phyloP scores from a whole-genome alignment of 495 filamentous ascomycete species.

The Jackrogersella multiformis region DNA sequence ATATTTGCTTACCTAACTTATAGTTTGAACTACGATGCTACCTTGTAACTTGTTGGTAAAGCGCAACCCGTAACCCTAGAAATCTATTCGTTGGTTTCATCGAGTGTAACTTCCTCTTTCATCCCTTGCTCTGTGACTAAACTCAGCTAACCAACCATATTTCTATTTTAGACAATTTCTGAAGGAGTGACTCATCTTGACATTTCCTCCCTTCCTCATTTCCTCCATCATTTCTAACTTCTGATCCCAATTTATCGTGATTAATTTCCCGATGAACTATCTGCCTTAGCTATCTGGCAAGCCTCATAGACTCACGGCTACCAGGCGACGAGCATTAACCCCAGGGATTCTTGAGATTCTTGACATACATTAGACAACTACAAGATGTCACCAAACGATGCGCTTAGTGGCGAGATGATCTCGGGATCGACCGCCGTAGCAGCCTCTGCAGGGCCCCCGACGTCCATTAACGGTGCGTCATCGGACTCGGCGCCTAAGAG shows the following conservation, averaged over 20 bases:
- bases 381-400: background rate
- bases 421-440: background rate
- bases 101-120: background rate
- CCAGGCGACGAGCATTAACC: background rate
- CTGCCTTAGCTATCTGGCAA: background rate
- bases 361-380: background rate
- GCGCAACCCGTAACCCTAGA: background rate
- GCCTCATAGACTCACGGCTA: background rate
- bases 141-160: too few relatives aligned
- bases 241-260: background rate
- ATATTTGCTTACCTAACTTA: background rate
- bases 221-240: too few relatives aligned
- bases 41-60: too few relatives aligned
- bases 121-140: background rate
- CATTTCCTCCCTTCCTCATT: too few relatives aligned
- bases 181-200: background rate
- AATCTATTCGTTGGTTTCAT: background rate
- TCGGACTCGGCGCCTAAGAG: background rate
- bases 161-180: too few relatives aligned
- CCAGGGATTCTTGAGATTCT: background rate
- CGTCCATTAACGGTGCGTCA: background rate
- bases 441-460: background rate
- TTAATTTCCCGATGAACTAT: background rate
- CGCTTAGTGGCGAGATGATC: background rate
- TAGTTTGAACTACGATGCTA: too few relatives aligned